Base-by-base conservation (phyloP, 2,329 filamentous ascomycete species). In the Alternaria sp. region DNA sequence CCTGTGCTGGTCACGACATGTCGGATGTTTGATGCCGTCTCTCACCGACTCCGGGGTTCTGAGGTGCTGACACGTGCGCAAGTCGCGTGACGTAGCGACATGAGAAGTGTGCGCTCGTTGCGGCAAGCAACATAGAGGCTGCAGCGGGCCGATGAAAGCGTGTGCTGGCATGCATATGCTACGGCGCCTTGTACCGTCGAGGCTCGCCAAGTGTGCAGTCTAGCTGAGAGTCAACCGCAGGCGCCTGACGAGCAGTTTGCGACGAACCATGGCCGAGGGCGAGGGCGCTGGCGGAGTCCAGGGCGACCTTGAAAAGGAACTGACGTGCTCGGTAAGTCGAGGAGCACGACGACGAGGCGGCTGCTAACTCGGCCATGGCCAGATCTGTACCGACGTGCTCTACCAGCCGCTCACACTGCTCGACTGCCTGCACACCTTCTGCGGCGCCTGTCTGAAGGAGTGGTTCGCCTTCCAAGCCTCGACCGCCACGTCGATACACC, bases 381-480 rank as follows among this genome's bases (percentile, higher is more conserved):
- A 97, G 94, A 99, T 99, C 75, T 99, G 96, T 85, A 97, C 95
- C 72, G 96, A 98, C 80, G 88, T 97, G 69, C 89, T 97, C 67
- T 96, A 93, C 82, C 92, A 96, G 79, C 94, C 94, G 33, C 87
- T 97, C 68, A 97, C 94, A 26, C 89, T 97, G 54, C 92, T 97
- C 79, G 93, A 97, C 84, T 97, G 94, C 78, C 88, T 97, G 47
- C 94, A 97, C 82, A 97, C 95, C 49, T 99, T 96, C 81, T 99
- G 96, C 84, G 96, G 94, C 68, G 92, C 92, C 43, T 99, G 96
- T 78, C 81, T 98, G 63, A 97, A 97, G 80, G 93, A 97, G 83
- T 99, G 96, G 96, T 99, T 98, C 78, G 84, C 85, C 67, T 96
- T 89, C 80, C 93, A 97, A 79, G 89, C 90, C 41, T 84, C 85